A percentile compares a stretch with the other conserved stretches of the same genome.
phyloP scores from a whole-genome alignment of 164 flowering plant genomes.

The Umbellularia californica region DNA sequence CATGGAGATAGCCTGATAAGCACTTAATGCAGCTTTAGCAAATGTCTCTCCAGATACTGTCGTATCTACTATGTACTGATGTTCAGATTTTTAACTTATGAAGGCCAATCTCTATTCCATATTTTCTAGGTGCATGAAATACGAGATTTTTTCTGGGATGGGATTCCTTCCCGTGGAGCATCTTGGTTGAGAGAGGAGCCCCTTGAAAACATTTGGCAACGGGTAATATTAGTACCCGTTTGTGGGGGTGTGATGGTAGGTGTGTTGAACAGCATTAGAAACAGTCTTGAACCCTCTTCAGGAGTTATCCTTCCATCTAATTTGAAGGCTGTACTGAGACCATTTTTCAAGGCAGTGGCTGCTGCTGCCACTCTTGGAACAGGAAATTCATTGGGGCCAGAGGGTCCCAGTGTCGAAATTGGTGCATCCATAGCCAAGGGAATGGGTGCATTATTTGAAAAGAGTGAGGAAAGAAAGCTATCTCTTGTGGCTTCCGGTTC shows the following conservation, averaged over 20 bases:
- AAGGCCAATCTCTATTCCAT: neutral
- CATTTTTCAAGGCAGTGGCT: constrained; percentile 68
- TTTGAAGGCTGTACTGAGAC: constrained; percentile 40
- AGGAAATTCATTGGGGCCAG: constrained; percentile 93
- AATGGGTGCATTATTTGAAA: constrained; percentile 40
- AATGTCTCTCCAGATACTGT: neutral
- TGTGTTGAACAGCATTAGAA: constrained; percentile 42
- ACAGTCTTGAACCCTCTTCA: constrained; percentile 22
- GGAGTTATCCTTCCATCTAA: constrained; percentile 8
- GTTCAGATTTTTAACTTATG: neutral
- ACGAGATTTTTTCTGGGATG: constrained; percentile 84
- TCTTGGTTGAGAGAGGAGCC: constrained; percentile 88
- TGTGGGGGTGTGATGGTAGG: constrained; percentile 76
- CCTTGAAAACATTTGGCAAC: constrained; percentile 46
- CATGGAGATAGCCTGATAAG: neutral
- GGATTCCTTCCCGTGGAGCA: constrained; percentile 78
- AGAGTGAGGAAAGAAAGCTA: constrained; percentile 36
- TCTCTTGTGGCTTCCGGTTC: constrained; percentile 92
- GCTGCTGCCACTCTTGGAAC: constrained; percentile 89
- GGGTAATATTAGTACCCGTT: constrained; percentile 63
- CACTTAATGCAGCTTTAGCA: neutral
- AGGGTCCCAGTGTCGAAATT: constrained; percentile 97
- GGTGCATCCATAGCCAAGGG: constrained; percentile 85
- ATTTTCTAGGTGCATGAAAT: constrained; percentile 65
- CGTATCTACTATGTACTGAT: neutral